phyloP scores from a whole-genome alignment of 345 rosid species.

The Capsella bursapastoris region DNA sequence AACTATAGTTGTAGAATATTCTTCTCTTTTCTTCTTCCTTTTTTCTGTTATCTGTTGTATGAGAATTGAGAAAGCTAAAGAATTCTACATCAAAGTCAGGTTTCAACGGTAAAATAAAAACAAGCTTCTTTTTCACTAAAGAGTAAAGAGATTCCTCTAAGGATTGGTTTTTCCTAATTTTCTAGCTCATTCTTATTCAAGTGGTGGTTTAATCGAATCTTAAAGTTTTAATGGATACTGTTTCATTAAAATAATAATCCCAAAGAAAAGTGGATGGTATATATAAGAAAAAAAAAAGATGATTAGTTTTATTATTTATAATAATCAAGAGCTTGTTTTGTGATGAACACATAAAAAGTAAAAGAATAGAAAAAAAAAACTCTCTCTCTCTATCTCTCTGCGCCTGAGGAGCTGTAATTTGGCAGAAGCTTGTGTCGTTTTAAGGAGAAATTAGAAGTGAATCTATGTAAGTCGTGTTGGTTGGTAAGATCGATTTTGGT shows the following conservation, averaged over 20 bases:
- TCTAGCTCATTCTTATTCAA: background rate
- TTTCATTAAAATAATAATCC: background rate
- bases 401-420: slow-evolving; percentile 13
- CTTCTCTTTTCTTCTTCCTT: slow-evolving; percentile 18
- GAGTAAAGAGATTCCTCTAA: slow-evolving; percentile 38
- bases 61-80: slow-evolving; percentile 35
- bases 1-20: slow-evolving; percentile 13
- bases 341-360: background rate
- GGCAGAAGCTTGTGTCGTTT: slow-evolving; percentile 20
- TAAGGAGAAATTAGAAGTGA: slow-evolving; percentile 19
- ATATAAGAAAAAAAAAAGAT: background rate
- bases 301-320: background rate
- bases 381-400: background rate
- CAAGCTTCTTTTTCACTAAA: slow-evolving; percentile 47
- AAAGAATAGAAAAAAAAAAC: background rate
- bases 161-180: background rate
- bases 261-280: background rate
- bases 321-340: background rate
- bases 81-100: slow-evolving; percentile 34
- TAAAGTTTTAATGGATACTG: background rate
- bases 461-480: slow-evolving; percentile 19
- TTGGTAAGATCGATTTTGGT: slow-evolving; percentile 33
- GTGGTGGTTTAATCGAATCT: slow-evolving; percentile 11
- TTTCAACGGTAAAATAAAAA: slow-evolving; percentile 43
- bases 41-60: slow-evolving; percentile 8